Percentiles rank a stretch among this genome's conserved stretches.
Conservation (phyloP, 2,329 filamentous ascomycete genomes). For the Acrocalymma vagum region DNA sequence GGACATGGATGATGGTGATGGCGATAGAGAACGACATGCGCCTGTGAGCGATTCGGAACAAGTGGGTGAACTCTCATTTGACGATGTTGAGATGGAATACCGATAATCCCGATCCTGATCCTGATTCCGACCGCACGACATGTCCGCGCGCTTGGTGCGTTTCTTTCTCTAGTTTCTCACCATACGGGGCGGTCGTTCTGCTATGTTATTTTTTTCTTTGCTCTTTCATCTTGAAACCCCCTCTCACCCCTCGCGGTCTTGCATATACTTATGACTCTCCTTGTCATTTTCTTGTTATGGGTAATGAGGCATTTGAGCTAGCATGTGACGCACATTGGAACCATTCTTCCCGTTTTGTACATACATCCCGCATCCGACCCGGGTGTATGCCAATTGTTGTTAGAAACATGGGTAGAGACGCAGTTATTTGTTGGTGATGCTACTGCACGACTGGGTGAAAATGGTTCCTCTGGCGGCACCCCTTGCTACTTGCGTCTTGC, state of each 20-base stretch:
- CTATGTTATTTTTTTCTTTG: conserved; percentile 19
- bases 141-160: conserved; percentile 49
- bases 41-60: conserved; percentile 66
- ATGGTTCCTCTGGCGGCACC: conserved; percentile 11
- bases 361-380: conserved; percentile 34
- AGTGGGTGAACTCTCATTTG: conserved; percentile 72
- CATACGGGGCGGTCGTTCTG: conserved; percentile 3
- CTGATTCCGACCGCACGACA: conserved; percentile 32
- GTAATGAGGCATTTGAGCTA: conserved; percentile 19
- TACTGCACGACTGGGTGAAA: conserved; percentile 13
- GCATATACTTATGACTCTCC: too few species aligned
- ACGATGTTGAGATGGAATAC: conserved; percentile 69
- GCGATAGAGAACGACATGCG: conserved; percentile 64
- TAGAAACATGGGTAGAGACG: conserved; percentile 38
- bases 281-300: conserved; percentile 19
- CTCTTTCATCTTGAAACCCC: conserved; percentile 8
- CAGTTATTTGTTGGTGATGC: conserved; percentile 13
- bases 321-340: conserved; percentile 14
- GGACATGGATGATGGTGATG: conserved; percentile 85
- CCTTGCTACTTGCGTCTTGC: conserved; percentile 1
- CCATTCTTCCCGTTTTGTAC: conserved; percentile 29
- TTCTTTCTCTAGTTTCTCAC: conserved; percentile 31
- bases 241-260: too few species aligned
- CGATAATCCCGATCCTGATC: conserved; percentile 51
- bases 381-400: conserved; percentile 38